Conservation (phyloP, 805 yeast species). For the Blastobotrys robertii region DNA sequence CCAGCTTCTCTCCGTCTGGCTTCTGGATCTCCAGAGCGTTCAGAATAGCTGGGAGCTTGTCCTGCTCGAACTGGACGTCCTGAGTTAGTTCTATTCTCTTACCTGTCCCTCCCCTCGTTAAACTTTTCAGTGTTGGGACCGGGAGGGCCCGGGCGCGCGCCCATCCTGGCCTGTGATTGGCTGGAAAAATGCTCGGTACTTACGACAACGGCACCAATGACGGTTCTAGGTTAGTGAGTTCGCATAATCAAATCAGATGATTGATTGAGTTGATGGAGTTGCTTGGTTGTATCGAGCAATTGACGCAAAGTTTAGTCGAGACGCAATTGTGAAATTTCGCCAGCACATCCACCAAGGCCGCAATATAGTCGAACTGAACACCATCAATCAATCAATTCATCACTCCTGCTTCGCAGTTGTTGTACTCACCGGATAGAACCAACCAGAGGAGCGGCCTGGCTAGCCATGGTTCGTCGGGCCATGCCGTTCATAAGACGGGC, state of each 20-base stretch:
- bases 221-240: conserved; percentile 50
- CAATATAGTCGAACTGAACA: too few species aligned
- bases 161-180: conserved; percentile 5
- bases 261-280: background rate
- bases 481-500: conserved; percentile 41
- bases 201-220: conserved; percentile 96
- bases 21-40: conserved; percentile 89
- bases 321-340: background rate
- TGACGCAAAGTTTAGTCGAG: background rate
- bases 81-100: conserved; percentile 11
- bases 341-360: too few species aligned
- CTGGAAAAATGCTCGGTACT: conserved; percentile 10
- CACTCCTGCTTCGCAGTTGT: too few species aligned
- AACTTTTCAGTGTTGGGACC: background rate
- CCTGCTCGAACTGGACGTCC: conserved; percentile 95
- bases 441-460: conserved; percentile 52
- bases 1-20: conserved; percentile 63
- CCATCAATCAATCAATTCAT: too few species aligned
- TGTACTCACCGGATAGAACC: conserved; percentile 84
- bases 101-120: background rate
- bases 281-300: background rate
- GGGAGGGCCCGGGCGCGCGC: background rate
- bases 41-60: conserved; percentile 92
- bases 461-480: conserved; percentile 53
- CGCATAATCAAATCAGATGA: conserved; percentile 2